phyloP scores from a whole-genome alignment of 2,329 filamentous ascomycete genomes.

The Ilyonectria destructans region DNA sequence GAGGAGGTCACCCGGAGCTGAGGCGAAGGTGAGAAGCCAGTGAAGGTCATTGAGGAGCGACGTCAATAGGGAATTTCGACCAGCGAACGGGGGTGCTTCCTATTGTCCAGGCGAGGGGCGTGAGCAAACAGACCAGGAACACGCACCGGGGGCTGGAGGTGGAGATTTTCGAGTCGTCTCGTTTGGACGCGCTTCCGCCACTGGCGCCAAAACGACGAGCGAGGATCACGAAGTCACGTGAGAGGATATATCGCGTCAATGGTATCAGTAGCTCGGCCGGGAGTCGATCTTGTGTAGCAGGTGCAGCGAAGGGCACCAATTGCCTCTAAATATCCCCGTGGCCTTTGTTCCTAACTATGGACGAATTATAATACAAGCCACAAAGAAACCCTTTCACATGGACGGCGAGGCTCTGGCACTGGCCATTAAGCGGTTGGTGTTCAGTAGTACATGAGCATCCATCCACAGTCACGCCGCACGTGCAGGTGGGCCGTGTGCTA shows the following conservation, averaged over 20 bases:
- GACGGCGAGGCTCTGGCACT: not conserved
- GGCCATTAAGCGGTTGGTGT: not conserved
- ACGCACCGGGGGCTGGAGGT: slow-evolving; percentile 26
- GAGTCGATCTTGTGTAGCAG: not conserved
- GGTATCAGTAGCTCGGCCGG: not conserved
- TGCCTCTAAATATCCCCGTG: not conserved
- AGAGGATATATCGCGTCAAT: slow-evolving; percentile 14
- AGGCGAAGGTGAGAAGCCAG: slow-evolving; percentile 32
- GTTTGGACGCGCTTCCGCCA: slow-evolving; percentile 36
- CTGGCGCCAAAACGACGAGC: slow-evolving; percentile 35
- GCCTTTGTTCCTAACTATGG: not conserved
- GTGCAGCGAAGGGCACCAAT: not conserved
- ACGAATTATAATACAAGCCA: too few species aligned
- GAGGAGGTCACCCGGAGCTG: slow-evolving; percentile 33
- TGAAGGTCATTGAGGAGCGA: slow-evolving; percentile 6
- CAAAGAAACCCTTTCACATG: not conserved
- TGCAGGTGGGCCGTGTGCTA: slow-evolving; percentile 44
- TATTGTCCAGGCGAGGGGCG: slow-evolving; percentile 23
- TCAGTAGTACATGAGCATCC: not conserved
- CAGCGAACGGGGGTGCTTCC: slow-evolving; percentile 11
- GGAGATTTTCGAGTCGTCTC: slow-evolving; percentile 39
- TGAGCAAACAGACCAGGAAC: slow-evolving; percentile 23
- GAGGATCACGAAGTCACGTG: slow-evolving; percentile 50
- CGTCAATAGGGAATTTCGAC: slow-evolving; percentile 19
- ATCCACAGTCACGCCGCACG: slow-evolving; percentile 36